Evolutionary conservation across 2,329 filamentous ascomycete species (phyloP).

Genomic region (Colletotrichum sansevieriae): DNA sequence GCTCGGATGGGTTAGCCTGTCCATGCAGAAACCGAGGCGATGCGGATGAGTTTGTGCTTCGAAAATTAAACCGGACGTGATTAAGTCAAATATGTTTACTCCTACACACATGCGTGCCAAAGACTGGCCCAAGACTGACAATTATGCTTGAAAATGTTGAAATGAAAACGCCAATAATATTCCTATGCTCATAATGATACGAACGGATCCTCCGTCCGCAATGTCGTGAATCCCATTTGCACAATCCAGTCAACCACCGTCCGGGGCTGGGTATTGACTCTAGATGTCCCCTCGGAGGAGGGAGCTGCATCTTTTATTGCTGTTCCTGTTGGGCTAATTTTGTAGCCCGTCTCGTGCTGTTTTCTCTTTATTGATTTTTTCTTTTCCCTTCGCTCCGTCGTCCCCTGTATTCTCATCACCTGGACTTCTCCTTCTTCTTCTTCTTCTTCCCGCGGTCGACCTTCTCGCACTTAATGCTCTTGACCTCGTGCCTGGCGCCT

Average conservation of each 20-base stretch:
- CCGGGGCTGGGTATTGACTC: not conserved
- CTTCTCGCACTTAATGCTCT: conserved; percentile 57
- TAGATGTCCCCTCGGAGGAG: not conserved
- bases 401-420: not conserved
- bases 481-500: conserved; percentile 52
- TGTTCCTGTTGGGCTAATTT: not conserved
- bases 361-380: not conserved
- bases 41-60: no score
- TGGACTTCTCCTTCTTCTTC: conserved; percentile 40
- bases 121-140: no score
- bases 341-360: not conserved
- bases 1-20: no score
- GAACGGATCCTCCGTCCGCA: conserved; percentile 12
- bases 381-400: not conserved
- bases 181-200: conserved; percentile 30
- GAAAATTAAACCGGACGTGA: no score
- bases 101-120: no score
- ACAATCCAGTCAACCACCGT: not conserved
- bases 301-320: not conserved
- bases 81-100: no score
- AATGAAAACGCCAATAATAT: conserved; percentile 16
- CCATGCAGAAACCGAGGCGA: no score
- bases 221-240: conserved; percentile 17
- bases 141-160: not conserved
- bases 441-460: conserved; percentile 33